Evolutionary conservation across 169 alveolate genomes (phyloP).

Genomic region (Plasmodium blacklocki): DNA sequence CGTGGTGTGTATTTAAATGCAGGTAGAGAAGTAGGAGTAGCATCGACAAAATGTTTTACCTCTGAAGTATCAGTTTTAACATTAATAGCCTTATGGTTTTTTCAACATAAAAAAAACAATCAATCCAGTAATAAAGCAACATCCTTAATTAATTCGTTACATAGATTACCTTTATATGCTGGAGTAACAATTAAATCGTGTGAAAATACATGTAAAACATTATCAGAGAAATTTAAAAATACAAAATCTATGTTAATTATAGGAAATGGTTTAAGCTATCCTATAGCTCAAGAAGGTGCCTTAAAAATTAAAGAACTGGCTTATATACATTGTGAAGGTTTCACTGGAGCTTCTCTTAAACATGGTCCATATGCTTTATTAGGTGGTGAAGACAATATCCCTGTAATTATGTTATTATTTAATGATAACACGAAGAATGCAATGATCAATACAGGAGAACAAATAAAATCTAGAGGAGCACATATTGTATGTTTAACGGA

Average conservation of each 20-base stretch:
- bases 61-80: conserved; percentile 92
- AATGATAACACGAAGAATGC: conserved; percentile 90
- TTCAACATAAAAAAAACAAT: conserved; percentile 78
- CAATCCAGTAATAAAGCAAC: conserved; percentile 30
- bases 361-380: conserved; percentile 97
- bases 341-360: conserved; percentile 95
- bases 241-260: conserved; percentile 81
- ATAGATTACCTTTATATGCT: conserved; percentile 65
- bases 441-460: conserved; percentile 92
- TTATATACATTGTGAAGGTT: conserved; percentile 97
- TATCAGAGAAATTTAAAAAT: conserved; percentile 65
- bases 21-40: conserved; percentile 98
- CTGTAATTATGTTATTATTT: conserved; percentile 92
- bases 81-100: conserved; percentile 91
- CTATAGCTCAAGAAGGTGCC: conserved; percentile 98
- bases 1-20: conserved; percentile 96
- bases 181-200: conserved; percentile 64
- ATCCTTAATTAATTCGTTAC: conserved; percentile 53
- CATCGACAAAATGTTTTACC: conserved; percentile 97
- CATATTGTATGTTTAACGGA: conserved; percentile 93
- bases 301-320: conserved; percentile 96
- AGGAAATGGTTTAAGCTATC: conserved; percentile 94
- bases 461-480: conserved; percentile 95
- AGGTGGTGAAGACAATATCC: conserved; percentile 87
- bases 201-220: conserved; percentile 38